These are phyloP conservation scores for Vanderwaltozyma tropicalis DNA, from an alignment of 805 yeast species.

Conservation along the genomic window DNA sequence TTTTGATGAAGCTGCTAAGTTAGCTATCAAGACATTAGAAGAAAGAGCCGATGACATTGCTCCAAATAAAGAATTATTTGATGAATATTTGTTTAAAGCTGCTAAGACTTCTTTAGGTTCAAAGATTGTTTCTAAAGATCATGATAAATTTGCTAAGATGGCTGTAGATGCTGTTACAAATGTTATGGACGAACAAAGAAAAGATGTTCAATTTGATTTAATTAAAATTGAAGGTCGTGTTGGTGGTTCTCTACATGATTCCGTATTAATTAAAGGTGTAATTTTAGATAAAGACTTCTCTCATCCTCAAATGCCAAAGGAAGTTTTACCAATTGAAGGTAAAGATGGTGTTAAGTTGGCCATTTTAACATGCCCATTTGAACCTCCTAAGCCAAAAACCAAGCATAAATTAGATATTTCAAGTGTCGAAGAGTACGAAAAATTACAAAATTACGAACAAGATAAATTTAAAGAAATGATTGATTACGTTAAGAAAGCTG, in stretches of 20 bases:
- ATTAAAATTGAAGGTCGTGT: slow-evolving; percentile 92
- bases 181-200: slow-evolving; percentile 84
- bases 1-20: slow-evolving; percentile 90
- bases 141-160: slow-evolving; percentile 88
- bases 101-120: slow-evolving; percentile 93
- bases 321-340: slow-evolving; percentile 32
- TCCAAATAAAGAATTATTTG: slow-evolving; percentile 20
- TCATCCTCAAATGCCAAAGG: slow-evolving; percentile 96
- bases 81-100: slow-evolving; percentile 63
- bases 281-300: slow-evolving; percentile 92
- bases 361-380: slow-evolving; percentile 95
- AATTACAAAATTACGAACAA: slow-evolving; percentile 84
- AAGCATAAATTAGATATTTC: slow-evolving; percentile 93
- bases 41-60: slow-evolving; percentile 55
- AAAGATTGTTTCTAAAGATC: slow-evolving; percentile 88
- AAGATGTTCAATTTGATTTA: slow-evolving; percentile 94
- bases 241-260: slow-evolving; percentile 87
- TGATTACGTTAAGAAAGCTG: slow-evolving; percentile 69
- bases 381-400: slow-evolving; percentile 99
- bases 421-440: slow-evolving; percentile 86
- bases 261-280: slow-evolving; percentile 80
- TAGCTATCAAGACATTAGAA: slow-evolving; percentile 74
- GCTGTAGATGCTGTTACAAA: slow-evolving; percentile 93
- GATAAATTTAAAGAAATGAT: slow-evolving; percentile 89
- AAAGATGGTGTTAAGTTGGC: slow-evolving; percentile 72